Conservation (phyloP, 139 green algal species). For the Volvox reticuliferus region DNA sequence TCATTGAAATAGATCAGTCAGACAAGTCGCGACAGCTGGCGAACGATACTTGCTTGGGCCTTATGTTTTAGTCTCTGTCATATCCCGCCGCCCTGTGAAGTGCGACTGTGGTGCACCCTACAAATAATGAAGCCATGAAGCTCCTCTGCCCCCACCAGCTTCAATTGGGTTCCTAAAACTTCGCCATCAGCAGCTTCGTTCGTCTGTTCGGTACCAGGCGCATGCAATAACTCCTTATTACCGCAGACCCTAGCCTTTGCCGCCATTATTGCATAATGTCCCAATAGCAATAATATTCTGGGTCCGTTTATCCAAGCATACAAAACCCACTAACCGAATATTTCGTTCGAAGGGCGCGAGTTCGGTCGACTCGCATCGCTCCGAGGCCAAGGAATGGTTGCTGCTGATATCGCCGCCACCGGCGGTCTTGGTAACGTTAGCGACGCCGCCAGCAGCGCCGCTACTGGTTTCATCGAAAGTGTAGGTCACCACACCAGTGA, state of each 20-base stretch:
- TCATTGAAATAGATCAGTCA: too few species aligned
- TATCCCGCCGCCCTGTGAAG: too few species aligned
- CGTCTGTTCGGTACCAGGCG: too few species aligned
- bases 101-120: background rate
- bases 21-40: too few species aligned
- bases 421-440: background rate
- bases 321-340: background rate
- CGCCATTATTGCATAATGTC: background rate
- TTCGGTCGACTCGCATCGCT: background rate
- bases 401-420: background rate
- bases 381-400: background rate
- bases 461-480: background rate
- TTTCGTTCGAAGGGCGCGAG: background rate
- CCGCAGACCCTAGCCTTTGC: too few species aligned
- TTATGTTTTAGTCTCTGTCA: too few species aligned
- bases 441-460: too few species aligned
- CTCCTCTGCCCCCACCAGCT: background rate
- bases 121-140: background rate
- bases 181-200: background rate
- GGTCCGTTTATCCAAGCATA: background rate
- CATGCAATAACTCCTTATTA: too few species aligned
- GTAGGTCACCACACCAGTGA: slow-evolving; percentile 11
- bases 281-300: background rate
- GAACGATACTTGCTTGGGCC: too few species aligned
- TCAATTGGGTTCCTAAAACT: background rate